phyloP scores from a whole-genome alignment of 1,139 yeast genomes.

The Pichiaceae sp. region DNA sequence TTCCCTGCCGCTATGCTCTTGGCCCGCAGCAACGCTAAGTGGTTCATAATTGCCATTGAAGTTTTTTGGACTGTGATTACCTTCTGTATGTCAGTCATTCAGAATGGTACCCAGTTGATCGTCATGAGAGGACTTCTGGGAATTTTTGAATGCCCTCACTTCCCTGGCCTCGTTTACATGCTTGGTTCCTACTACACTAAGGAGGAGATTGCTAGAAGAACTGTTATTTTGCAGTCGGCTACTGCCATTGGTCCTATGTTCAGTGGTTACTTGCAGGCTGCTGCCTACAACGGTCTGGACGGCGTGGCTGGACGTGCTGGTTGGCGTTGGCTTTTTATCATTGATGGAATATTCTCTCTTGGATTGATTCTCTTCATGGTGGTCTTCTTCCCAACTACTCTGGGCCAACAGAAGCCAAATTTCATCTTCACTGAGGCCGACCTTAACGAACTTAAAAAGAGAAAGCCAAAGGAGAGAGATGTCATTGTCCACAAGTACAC shows the following conservation, averaged over 20 bases:
- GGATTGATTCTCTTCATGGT: slow-evolving; percentile 16
- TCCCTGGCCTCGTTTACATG: slow-evolving; percentile 19
- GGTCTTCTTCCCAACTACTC: slow-evolving; percentile 14
- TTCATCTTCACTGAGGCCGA: slow-evolving; percentile 9
- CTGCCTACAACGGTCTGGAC: slow-evolving; percentile 40
- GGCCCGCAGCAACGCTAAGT: slow-evolving; percentile 27
- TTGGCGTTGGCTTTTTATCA: slow-evolving; percentile 76
- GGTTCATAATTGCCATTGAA: slow-evolving; percentile 19
- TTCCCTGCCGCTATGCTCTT: slow-evolving; percentile 28
- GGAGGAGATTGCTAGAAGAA: slow-evolving; percentile 18
- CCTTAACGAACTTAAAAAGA: slow-evolving; percentile 6
- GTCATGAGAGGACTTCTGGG: slow-evolving; percentile 21
- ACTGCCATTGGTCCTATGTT: slow-evolving; percentile 21
- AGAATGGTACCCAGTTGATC: slow-evolving; percentile 14
- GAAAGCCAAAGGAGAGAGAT: slow-evolving; percentile 5
- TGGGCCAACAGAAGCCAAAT: slow-evolving; percentile 8
- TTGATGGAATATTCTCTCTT: slow-evolving; percentile 55
- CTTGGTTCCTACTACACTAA: slow-evolving; percentile 22
- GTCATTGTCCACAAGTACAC: slow-evolving; percentile 12
- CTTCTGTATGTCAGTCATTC: slow-evolving; percentile 18
- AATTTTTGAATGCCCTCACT: slow-evolving; percentile 19
- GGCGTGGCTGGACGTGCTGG: slow-evolving; percentile 50
- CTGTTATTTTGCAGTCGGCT: slow-evolving; percentile 17
- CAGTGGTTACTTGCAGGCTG: slow-evolving; percentile 39
- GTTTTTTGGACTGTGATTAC: slow-evolving; percentile 18